Conservation (phyloP, 1,284 basidiomycete species). For the Puccinia coronata region DNA sequence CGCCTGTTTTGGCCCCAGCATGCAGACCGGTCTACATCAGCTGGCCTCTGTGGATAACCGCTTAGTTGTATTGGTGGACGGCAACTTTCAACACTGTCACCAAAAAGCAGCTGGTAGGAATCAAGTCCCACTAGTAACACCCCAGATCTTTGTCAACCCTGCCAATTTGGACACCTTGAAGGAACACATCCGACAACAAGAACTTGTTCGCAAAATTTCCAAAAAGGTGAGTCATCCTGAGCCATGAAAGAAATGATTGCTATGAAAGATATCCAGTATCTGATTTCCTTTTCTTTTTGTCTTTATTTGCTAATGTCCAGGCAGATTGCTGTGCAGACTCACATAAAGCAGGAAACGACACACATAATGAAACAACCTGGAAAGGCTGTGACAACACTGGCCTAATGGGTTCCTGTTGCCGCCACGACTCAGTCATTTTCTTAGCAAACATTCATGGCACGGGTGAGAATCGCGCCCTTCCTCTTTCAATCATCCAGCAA, state of each 20-base stretch:
- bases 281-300: too few species aligned
- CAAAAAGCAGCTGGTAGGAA: not conserved
- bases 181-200: not conserved
- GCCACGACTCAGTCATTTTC: not conserved
- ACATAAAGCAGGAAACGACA: conserved; percentile 13
- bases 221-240: not conserved
- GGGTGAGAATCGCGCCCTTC: not conserved
- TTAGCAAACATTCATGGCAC: conserved; percentile 1
- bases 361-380: conserved; percentile 1
- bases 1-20: conserved; percentile 4
- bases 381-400: conserved; percentile 17
- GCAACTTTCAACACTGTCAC: conserved; percentile 4
- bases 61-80: not conserved
- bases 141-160: not conserved
- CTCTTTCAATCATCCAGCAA: not conserved
- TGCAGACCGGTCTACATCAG: not conserved
- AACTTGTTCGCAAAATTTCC: not conserved
- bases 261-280: not conserved
- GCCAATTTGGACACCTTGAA: not conserved
- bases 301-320: not conserved
- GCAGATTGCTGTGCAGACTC: not conserved
- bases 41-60: not conserved
- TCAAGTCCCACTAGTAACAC: not conserved
- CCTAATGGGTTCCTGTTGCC: not conserved
- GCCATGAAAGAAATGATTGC: too few species aligned